A percentile compares a stretch with the other conserved stretches of the same genome.
These are phyloP conservation scores for Phytophthora idaei DNA, from an alignment of 352 stramenopile genomes.

Conservation along the genomic window DNA sequence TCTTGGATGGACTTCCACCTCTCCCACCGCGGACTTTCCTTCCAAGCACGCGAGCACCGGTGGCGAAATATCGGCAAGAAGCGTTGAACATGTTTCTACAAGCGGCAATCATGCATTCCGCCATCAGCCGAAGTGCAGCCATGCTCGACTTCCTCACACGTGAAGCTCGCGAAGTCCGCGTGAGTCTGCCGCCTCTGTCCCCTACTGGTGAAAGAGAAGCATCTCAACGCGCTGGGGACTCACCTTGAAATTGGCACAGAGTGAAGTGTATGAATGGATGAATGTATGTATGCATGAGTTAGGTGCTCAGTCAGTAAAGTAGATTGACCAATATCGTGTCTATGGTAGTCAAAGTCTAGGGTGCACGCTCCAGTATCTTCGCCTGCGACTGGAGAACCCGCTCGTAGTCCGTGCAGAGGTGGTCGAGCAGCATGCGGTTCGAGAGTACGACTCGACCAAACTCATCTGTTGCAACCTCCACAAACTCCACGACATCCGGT, in stretches of 20 bases:
- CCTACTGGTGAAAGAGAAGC: conserved; percentile 52
- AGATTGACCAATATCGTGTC: not conserved
- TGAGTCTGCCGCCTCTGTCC: conserved; percentile 82
- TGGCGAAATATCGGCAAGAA: conserved; percentile 80
- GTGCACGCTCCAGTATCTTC: conserved; percentile 4
- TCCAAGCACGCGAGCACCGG: conserved; percentile 64
- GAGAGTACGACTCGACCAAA: conserved; percentile 80
- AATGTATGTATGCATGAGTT: too few relatives aligned
- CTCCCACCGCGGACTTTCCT: conserved; percentile 77
- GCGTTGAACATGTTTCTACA: conserved; percentile 81
- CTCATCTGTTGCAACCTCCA: conserved; percentile 68
- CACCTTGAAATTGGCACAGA: conserved; percentile 29
- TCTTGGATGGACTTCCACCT: conserved; percentile 61
- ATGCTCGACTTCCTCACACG: conserved; percentile 84
- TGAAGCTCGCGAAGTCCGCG: conserved; percentile 74
- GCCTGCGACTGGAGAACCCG: conserved; percentile 48
- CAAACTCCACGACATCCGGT: conserved; percentile 52
- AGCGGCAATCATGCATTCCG: conserved; percentile 84
- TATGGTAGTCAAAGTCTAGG: conserved; percentile 5
- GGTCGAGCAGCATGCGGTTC: conserved; percentile 84
- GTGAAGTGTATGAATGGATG: conserved; percentile 2
- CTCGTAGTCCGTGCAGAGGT: conserved; percentile 88
- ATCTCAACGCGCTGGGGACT: conserved; percentile 49
- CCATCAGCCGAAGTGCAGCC: conserved; percentile 64
- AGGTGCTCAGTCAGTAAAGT: too few relatives aligned